Conservation (phyloP, 2,329 filamentous ascomycete genomes). For the Stagonosporopsis tanaceti region DNA sequence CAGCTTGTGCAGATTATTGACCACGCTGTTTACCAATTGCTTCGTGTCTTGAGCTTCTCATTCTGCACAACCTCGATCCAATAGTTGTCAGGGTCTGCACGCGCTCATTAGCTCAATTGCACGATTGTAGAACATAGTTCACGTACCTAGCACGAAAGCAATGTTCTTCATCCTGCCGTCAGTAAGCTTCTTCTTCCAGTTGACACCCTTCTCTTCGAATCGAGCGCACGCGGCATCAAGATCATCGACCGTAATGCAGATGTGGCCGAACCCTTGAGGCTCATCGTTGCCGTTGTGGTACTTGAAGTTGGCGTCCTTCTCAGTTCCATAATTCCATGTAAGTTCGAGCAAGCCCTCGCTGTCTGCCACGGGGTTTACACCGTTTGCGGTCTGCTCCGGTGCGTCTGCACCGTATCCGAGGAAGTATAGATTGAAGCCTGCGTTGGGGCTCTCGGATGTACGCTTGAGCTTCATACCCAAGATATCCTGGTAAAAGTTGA, state of each 20-base stretch:
- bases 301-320: constrained; percentile 81
- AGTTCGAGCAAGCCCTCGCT: constrained; percentile 88
- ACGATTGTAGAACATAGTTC: not conserved
- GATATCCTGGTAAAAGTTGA: constrained; percentile 70
- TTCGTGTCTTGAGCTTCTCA: constrained; percentile 64
- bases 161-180: constrained; percentile 93
- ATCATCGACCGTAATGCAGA: constrained; percentile 87
- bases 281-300: constrained; percentile 94
- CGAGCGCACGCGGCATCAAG: constrained; percentile 86
- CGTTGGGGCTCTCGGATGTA: constrained; percentile 72
- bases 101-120: constrained; percentile 18
- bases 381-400: constrained; percentile 62
- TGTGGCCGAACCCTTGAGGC: constrained; percentile 93
- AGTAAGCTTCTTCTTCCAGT: constrained; percentile 94
- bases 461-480: constrained; percentile 87
- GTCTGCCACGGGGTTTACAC: constrained; percentile 66
- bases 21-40: constrained; percentile 46
- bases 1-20: constrained; percentile 19
- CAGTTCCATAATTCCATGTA: constrained; percentile 84
- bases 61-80: constrained; percentile 85
- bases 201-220: constrained; percentile 81
- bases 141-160: constrained; percentile 78
- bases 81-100: constrained; percentile 76
- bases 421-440: constrained; percentile 91
- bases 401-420: constrained; percentile 71